Evolutionary conservation across 192 early-diverging fungal species (phyloP).

Genomic region (Diversispora epigaea): DNA sequence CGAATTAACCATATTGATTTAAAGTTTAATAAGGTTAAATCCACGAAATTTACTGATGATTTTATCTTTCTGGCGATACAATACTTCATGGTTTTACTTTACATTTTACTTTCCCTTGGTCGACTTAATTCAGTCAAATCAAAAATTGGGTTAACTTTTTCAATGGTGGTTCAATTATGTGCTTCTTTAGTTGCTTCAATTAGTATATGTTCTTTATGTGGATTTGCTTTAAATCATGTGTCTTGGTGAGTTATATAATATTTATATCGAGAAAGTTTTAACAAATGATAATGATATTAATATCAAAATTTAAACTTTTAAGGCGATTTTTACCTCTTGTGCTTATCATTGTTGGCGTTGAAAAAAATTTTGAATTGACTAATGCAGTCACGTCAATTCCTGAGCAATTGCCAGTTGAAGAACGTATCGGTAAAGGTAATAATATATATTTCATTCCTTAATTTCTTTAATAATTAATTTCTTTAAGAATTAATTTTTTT

Average conservation of each 20-base stretch:
- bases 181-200: conserved; percentile 63
- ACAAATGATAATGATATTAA: neutral
- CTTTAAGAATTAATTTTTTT: neutral
- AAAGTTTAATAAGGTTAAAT: neutral
- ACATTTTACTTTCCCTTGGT: conserved; percentile 66
- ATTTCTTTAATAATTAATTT: neutral
- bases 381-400: conserved; percentile 70
- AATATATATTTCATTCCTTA: neutral
- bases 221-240: conserved; percentile 54
- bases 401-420: conserved; percentile 68
- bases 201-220: conserved; percentile 63
- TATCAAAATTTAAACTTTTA: neutral
- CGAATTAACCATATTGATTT: conserved; percentile 29
- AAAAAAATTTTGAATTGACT: conserved; percentile 74
- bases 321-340: conserved; percentile 52
- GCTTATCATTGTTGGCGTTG: conserved; percentile 69
- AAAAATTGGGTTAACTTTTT: conserved; percentile 68
- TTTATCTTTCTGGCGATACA: conserved; percentile 50
- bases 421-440: conserved; percentile 65
- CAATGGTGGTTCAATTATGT: conserved; percentile 65
- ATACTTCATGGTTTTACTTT: conserved; percentile 63
- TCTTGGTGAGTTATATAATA: conserved; percentile 55
- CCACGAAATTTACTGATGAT: conserved; percentile 38
- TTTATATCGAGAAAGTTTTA: neutral
- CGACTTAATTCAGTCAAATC: conserved; percentile 74